Base-by-base conservation (phyloP, 225 moss, liverwort and hornwort species). In the Ulota crispa region DNA sequence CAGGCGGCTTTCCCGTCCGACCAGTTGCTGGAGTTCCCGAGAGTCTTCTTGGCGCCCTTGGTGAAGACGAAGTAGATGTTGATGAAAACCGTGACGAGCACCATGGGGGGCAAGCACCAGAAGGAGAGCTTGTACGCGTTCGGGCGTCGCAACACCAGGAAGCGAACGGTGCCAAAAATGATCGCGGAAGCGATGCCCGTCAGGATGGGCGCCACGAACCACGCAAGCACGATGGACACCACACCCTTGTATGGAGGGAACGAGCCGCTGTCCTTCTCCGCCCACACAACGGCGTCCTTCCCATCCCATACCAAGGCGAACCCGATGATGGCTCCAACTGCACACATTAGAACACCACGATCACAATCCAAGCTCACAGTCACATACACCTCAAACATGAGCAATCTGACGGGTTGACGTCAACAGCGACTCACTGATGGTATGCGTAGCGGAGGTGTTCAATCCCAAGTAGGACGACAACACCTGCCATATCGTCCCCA, bases 51-150 rank as follows among this genome's bases (percentile, higher is more conserved):
- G 7, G 93, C 91, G 30, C 93, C 93, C 80, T 93, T 93, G 41
- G 92, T 93, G 87, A 93, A 91, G 14, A 93, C 86, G 75, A 93
- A 93, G 84, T 91, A 93, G 24, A 93, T 81, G 84, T 93, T 93
- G 73, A 93, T 85, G 55, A 85, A 93, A 26, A 86, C 84, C 19
- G 91, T 93, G 45, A 91, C 0, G 13, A 91, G 63, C 54, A 93
- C 92, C 78, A 91, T 79, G 0, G 87, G 92, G 1, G 92, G 91
- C n/a, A 93, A 70, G 52, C 77, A 80, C 92, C 92, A 93, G 85
- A 91, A 93, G 1, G 92, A 26, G 7, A 86, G 64, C 24, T 16
- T 0, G 68, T 87, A 93, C 1, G 92, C 87, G 31, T 93, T 93
- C 76, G 78, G 78, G 59, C 89, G 90, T 20, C 91, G 91, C 37